A percentile compares a stretch with the other conserved stretches of the same genome.
phyloP scores from a whole-genome alignment of 352 stramenopile species.

The Pythium vanterpoolii region DNA sequence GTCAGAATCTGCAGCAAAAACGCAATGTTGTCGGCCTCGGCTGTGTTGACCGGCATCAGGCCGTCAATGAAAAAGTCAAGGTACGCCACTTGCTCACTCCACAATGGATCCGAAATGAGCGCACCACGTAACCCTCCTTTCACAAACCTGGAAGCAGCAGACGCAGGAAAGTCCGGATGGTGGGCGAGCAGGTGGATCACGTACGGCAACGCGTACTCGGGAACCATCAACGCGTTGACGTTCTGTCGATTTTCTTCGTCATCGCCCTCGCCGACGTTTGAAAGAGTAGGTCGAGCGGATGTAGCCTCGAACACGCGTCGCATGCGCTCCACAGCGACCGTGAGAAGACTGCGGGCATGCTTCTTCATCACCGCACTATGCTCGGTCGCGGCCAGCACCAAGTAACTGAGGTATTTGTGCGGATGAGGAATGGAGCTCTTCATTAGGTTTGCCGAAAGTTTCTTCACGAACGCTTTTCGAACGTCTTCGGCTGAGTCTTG shows the following conservation, averaged over 20 bases:
- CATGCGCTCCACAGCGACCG: slow-evolving; percentile 64
- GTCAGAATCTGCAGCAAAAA: slow-evolving; percentile 83
- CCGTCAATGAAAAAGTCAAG: slow-evolving; percentile 73
- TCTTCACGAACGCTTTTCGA: slow-evolving; percentile 66
- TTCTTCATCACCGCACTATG: slow-evolving; percentile 52
- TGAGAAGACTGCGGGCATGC: slow-evolving; percentile 41
- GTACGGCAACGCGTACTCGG: slow-evolving; percentile 79
- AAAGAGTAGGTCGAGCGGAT: slow-evolving; percentile 17
- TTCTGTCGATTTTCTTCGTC: slow-evolving; percentile 27
- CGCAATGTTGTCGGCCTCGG: slow-evolving; percentile 76
- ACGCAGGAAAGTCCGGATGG: slow-evolving; percentile 57
- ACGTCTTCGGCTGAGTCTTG: slow-evolving; percentile 77
- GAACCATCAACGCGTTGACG: slow-evolving; percentile 63
- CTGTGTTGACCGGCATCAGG: slow-evolving; percentile 48
- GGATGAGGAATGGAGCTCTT: slow-evolving; percentile 53
- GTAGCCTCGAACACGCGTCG: slow-evolving; percentile 66
- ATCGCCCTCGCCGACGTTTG: slow-evolving; percentile 17
- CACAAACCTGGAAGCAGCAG: slow-evolving; percentile 30
- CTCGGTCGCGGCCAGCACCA: slow-evolving; percentile 67
- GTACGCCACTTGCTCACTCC: slow-evolving; percentile 54
- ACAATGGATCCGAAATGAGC: slow-evolving; percentile 34
- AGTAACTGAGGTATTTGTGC: slow-evolving; percentile 82
- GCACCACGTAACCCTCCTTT: slow-evolving; percentile 25
- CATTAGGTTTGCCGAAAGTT: slow-evolving; percentile 66
- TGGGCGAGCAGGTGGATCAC: slow-evolving; percentile 83